Evolutionary conservation across 225 moss, liverwort and hornwort species (phyloP).

Genomic region (Bryoerythrophyllum caledonicum): DNA sequence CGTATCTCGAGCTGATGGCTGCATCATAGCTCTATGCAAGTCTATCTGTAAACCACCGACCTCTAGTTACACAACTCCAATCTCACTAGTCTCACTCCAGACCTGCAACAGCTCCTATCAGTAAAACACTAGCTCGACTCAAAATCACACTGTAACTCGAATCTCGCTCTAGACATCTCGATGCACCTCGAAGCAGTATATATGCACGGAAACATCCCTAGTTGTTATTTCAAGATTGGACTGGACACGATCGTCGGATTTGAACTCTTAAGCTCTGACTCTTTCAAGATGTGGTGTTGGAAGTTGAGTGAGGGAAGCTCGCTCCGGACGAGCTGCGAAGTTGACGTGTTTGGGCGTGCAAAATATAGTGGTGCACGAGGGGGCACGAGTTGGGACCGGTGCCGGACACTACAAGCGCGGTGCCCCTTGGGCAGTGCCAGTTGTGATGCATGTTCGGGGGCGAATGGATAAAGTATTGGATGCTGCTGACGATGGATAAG

Average conservation of each 20-base stretch:
- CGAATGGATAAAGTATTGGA: slow-evolving; percentile 5
- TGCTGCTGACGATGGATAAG: slow-evolving; percentile 28
- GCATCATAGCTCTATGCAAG: slow-evolving; percentile 10
- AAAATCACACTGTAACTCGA: neutral
- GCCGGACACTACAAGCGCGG: neutral
- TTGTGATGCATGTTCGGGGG: neutral
- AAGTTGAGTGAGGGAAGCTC: neutral
- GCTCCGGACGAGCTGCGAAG: neutral
- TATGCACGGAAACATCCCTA: too few species aligned
- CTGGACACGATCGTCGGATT: too few species aligned
- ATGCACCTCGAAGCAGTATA: too few species aligned
- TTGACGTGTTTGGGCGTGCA: neutral
- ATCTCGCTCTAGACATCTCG: neutral
- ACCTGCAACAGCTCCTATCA: neutral
- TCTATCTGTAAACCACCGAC: neutral
- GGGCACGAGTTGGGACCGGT: neutral
- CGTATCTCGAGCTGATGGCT: neutral
- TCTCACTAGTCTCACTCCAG: neutral
- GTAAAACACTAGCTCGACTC: neutral
- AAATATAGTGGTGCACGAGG: neutral
- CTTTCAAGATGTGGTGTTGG: neutral
- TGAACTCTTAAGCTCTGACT: too few species aligned
- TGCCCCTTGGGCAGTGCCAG: neutral
- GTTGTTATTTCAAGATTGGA: neutral
- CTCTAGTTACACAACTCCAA: neutral